Evolutionary conservation across 352 stramenopile genomes (phyloP), one percentile per base, ranked within the genome.

Genomic region (Halophytophthora batemanensis): DNA sequence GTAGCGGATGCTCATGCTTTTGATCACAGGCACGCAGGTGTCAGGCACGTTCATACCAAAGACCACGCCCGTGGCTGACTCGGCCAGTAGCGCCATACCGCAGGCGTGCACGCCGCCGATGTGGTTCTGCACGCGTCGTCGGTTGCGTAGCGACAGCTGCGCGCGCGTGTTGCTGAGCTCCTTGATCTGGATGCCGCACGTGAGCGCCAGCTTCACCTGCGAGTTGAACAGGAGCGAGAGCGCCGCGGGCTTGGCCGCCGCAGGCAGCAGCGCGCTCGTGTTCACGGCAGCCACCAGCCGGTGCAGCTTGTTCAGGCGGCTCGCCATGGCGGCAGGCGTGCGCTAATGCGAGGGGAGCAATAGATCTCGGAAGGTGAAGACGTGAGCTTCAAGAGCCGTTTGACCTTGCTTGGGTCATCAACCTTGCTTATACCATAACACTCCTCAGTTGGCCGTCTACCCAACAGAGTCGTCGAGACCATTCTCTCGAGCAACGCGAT

Each of bases 21-120:
- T 93, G 59, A 92, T 79, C 4, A 95, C 53, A 23, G 84, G 84
- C 11, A 96, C 58, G 49, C 79, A 69, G 37, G 74, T 76, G 67
- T 96, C 86, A 0, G 71, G 79, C 14, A 96, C 86, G 64, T 95
- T 91, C 72, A 95, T 88, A 35, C 80, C 82, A 35, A 96, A 78
- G 3, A 95, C 67, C 50, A 95, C 86, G 17, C 86, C 86, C 18
- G 78, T 92, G 3, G 86, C 81, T 1, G 74, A 89, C 64, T 96
- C 86, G 15, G 80, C 82, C 33, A 87, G 66, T 22, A 95, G 68
- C 36, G 81, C 84, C 85, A 96, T 96, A 48, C 77, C 77, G 38
- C 83, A 95, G 10, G 86, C 86, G 61, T 96, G 86, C 37, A 96
- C 65, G 22, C 81, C 76, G 6, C 83, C 81, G 45, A 96, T 95